Evolutionary conservation across 116 monocot species (phyloP), one percentile per base, ranked within the genome.

Genomic region (Trichopus zeylanicus): DNA sequence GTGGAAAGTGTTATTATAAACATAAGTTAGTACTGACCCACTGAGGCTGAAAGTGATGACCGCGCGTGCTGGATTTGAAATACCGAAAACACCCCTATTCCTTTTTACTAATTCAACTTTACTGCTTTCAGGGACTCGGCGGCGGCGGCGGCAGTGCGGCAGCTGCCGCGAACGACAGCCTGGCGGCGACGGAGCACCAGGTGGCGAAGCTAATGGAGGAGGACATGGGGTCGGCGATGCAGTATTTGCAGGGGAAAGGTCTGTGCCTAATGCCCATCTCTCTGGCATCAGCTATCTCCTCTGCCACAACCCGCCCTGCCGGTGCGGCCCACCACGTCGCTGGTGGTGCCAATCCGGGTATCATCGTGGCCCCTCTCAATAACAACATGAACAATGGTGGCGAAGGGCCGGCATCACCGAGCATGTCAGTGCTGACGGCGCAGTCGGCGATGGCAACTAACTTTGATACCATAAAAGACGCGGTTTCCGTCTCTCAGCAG

Each of bases 141-240:
- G 59, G 39, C 9, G 59, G 62, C 37, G 27, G 55, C 48, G 48
- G 69, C 20, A 30, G 33, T 65, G 46, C 59, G 62, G 23, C 73
- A n/a, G n/a, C n/a, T n/a, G n/a, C n/a, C n/a, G n/a, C n/a, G 19
- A 49, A 18, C 61, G 81, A 87, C 49, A 75, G 64, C 56, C 26
- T 91, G 68, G 74, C 82, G 61, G 81, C 75, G 64, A 80, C 87
- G 65, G 97, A 97, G 70, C 84, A 87, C 54, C 91, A 97, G 53
- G 97, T 97, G 29, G 97, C 97, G 7, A 87, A 97, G 66, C 73
- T 97, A 59, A 97, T 97, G 97, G 97, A 97, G 51, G 87, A 97
- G 64, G 97, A 97, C 80, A 97, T 97, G 97, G 97, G 97, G 0
- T 82, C 87, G 6, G 97, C 97, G 3, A 97, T 97, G 97, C 97